These are phyloP conservation scores for Podospora australis DNA, from an alignment of 495 filamentous ascomycete genomes.

Conservation along the genomic window DNA sequence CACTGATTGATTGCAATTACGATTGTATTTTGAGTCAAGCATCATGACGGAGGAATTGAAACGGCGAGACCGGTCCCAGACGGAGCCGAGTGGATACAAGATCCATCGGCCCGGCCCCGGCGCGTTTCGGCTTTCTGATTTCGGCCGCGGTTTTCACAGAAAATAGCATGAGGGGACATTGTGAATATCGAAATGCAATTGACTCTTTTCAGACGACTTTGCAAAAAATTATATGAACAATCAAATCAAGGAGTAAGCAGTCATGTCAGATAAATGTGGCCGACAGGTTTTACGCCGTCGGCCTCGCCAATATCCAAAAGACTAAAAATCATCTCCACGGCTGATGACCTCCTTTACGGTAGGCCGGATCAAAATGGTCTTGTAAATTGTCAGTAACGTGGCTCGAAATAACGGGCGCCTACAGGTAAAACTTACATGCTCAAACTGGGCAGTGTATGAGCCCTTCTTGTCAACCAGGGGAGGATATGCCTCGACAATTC, in stretches of 20 bases:
- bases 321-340: conserved; percentile 80
- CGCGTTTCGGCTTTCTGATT: background rate
- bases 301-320: background rate
- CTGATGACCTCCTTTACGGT: conserved; percentile 91
- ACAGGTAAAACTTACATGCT: conserved; percentile 65
- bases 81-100: conserved; percentile 2
- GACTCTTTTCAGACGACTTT: background rate
- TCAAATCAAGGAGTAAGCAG: background rate
- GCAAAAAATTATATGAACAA: background rate
- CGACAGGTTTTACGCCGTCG: conserved; percentile 4
- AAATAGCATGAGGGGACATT: too few relatives aligned
- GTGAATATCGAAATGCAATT: too few relatives aligned
- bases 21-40: background rate
- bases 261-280: background rate
- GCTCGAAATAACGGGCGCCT: background rate
- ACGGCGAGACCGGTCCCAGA: background rate
- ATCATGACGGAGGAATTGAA: background rate
- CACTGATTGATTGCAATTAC: too few relatives aligned
- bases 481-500: conserved; percentile 85
- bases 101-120: background rate
- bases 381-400: conserved; percentile 32
- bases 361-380: conserved; percentile 81
- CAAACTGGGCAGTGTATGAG: conserved; percentile 88
- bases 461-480: conserved; percentile 90
- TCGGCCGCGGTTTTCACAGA: too few relatives aligned